A percentile compares a stretch with the other conserved stretches of the same genome.
Evolutionary conservation across 129 eudicot genomes (phyloP).

Genomic region (Pseudognaphalium luteoalbum): DNA sequence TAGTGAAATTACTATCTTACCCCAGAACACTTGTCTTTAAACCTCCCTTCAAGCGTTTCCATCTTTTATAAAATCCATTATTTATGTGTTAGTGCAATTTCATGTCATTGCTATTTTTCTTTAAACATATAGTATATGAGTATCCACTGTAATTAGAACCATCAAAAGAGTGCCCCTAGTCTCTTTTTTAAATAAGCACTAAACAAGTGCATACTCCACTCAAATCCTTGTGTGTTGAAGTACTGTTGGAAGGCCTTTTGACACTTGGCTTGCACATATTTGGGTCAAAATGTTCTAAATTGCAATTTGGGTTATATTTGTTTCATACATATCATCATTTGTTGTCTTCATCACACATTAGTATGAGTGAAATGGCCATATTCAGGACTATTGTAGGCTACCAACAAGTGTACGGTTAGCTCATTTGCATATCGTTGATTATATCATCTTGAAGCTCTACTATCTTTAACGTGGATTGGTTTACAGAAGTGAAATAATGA

Average conservation of each 20-base stretch:
- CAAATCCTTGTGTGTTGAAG: constrained; percentile 6
- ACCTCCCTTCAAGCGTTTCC: constrained; percentile 12
- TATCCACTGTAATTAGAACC: background rate
- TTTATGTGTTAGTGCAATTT: constrained; percentile 11
- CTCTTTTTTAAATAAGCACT: background rate
- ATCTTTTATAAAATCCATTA: constrained; percentile 9
- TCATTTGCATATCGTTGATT: background rate
- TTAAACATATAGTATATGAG: background rate
- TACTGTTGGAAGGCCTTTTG: background rate
- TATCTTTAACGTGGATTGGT: background rate
- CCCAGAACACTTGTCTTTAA: constrained; percentile 4
- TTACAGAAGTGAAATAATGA: background rate
- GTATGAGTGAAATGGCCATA: background rate
- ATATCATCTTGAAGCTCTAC: background rate
- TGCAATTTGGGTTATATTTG: background rate
- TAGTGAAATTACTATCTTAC: constrained; percentile 10
- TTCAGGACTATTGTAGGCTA: background rate
- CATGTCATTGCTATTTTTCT: constrained; percentile 11
- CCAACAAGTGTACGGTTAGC: background rate
- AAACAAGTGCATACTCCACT: constrained; percentile 6
- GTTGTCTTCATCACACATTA: background rate
- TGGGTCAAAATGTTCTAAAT: background rate
- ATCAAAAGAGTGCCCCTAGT: background rate
- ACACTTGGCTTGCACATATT: background rate
- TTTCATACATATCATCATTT: background rate